Conservation (phyloP, 2,329 filamentous ascomycete species). For the Alternaria triticimaculans region DNA sequence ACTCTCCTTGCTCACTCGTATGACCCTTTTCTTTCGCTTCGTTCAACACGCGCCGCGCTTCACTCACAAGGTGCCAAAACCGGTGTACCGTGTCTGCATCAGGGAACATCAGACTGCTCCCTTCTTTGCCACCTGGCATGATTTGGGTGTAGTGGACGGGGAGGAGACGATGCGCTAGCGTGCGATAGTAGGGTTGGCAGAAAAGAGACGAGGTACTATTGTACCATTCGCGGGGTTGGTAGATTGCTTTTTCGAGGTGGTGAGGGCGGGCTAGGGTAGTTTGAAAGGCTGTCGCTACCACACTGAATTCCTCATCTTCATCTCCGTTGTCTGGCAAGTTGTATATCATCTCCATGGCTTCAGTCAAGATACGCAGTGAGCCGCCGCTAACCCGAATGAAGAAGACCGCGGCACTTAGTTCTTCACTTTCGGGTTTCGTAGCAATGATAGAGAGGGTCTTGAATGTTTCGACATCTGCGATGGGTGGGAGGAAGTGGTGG, state of each 20-base stretch:
- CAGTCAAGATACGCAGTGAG: slow-evolving; percentile 26
- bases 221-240: slow-evolving; percentile 4
- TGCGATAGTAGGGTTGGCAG: not conserved
- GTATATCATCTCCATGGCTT: slow-evolving; percentile 28
- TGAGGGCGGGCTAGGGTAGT: slow-evolving; percentile 32
- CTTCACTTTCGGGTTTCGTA: slow-evolving; percentile 22
- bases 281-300: slow-evolving; percentile 45
- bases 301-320: not conserved
- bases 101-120: slow-evolving; percentile 7
- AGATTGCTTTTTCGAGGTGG: not conserved
- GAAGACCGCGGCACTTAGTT: slow-evolving; percentile 39
- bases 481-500: slow-evolving; percentile 41
- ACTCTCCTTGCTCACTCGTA: not conserved
- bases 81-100: slow-evolving; percentile 8
- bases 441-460: slow-evolving; percentile 33
- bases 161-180: not conserved
- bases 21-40: slow-evolving; percentile 14
- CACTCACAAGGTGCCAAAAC: slow-evolving; percentile 27
- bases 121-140: not conserved
- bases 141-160: not conserved
- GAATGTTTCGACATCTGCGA: slow-evolving; percentile 10
- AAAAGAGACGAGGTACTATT: not conserved
- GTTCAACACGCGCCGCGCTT: slow-evolving; percentile 18
- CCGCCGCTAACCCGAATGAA: slow-evolving; percentile 17
- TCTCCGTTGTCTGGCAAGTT: slow-evolving; percentile 33